Conservation (phyloP, 106 monocot species). For the Dactylorhiza incarnata region DNA sequence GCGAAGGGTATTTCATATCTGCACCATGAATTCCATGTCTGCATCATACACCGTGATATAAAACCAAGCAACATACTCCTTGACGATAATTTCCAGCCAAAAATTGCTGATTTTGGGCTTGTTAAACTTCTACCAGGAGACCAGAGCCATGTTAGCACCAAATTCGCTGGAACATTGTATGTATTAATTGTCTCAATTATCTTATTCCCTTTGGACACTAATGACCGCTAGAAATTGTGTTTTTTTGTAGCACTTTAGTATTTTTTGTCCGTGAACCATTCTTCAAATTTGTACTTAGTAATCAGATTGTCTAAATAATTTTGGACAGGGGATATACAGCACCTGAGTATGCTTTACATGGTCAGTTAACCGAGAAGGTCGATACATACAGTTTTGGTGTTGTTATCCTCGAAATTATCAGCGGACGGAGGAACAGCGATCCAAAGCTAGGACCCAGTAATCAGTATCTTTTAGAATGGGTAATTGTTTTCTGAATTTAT, state of each 20-base stretch:
- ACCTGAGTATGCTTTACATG: slow-evolving; percentile 76
- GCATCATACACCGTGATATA: slow-evolving; percentile 71
- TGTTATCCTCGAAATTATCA: slow-evolving; percentile 62
- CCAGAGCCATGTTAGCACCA: slow-evolving; percentile 60
- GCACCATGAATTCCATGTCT: slow-evolving; percentile 66
- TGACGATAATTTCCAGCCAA: slow-evolving; percentile 60
- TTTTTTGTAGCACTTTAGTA: not conserved
- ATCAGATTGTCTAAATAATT: not conserved
- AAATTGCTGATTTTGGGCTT: slow-evolving; percentile 71
- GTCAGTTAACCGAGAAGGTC: slow-evolving; percentile 57
- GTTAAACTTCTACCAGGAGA: slow-evolving; percentile 62
- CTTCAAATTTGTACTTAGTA: not conserved
- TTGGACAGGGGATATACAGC: slow-evolving; percentile 59
- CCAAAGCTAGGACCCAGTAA: slow-evolving; percentile 30
- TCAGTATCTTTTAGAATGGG: slow-evolving; percentile 79
- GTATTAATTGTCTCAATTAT: slow-evolving; percentile 2
- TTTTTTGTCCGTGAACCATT: not conserved
- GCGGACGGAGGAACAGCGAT: slow-evolving; percentile 59
- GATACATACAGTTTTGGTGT: slow-evolving; percentile 72
- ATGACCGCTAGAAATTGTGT: not conserved
- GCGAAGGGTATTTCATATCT: slow-evolving; percentile 70
- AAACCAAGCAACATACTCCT: slow-evolving; percentile 65
- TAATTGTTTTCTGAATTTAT: slow-evolving; percentile 15
- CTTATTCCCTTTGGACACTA: too few species aligned
- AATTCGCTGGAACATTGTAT: slow-evolving; percentile 74